Evolutionary conservation across 257 asterid genomes (phyloP).

Genomic region (Solanum stenotomum): DNA sequence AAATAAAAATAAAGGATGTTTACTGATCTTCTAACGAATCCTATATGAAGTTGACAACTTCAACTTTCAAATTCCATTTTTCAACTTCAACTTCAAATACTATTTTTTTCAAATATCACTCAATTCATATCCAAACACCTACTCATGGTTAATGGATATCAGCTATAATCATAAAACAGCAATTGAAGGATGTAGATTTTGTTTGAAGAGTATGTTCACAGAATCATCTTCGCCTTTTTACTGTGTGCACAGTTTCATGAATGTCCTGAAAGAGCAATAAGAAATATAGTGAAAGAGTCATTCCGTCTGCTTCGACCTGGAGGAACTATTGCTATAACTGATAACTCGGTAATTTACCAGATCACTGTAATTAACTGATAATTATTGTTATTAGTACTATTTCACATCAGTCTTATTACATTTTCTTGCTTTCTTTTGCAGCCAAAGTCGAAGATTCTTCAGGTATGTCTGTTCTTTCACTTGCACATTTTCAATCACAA

Average conservation of each 20-base stretch:
- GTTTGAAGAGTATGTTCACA: not conserved
- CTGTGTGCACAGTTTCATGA: constrained; percentile 62
- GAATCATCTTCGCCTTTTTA: not conserved
- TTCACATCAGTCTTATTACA: not conserved
- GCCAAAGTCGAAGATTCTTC: constrained; percentile 98
- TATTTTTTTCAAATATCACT: not conserved
- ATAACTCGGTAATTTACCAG: constrained; percentile 61
- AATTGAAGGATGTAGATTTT: not conserved
- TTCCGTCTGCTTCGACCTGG: constrained; percentile 81
- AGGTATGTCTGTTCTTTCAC: constrained; percentile 29
- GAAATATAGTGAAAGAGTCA: constrained; percentile 62
- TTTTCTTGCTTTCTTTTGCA: constrained; percentile 26
- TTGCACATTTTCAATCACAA: not conserved
- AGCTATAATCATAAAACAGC: not conserved
- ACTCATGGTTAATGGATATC: not conserved
- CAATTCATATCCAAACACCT: not conserved
- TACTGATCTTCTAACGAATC: not conserved
- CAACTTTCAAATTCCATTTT: not conserved
- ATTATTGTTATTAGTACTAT: not conserved
- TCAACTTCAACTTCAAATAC: not conserved
- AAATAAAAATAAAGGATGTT: not conserved
- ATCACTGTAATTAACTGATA: not conserved
- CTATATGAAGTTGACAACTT: not conserved
- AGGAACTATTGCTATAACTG: constrained; percentile 82
- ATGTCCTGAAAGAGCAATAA: constrained; percentile 88